phyloP scores from a whole-genome alignment of 345 rosid species.

The Arabidopsis arenosa region DNA sequence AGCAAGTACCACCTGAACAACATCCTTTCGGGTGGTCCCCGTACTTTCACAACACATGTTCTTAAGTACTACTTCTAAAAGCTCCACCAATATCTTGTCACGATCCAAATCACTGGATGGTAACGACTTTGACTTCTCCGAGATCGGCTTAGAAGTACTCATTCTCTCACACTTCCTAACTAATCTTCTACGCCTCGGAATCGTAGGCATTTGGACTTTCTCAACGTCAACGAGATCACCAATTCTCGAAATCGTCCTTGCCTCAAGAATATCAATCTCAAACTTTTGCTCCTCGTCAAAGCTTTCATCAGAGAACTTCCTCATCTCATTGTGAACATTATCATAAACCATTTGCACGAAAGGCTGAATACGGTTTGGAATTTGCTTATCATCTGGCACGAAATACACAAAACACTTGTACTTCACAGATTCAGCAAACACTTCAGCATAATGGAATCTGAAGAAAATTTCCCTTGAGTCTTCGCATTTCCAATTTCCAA shows the following conservation, averaged over 20 bases:
- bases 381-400: slow-evolving; percentile 68
- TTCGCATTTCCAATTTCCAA: slow-evolving; percentile 65
- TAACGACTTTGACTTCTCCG: slow-evolving; percentile 49
- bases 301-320: slow-evolving; percentile 53
- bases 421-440: slow-evolving; percentile 86
- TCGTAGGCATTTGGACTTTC: neutral
- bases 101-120: slow-evolving; percentile 68
- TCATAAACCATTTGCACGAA: slow-evolving; percentile 78
- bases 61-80: slow-evolving; percentile 61
- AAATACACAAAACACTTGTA: slow-evolving; percentile 82
- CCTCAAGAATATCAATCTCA: slow-evolving; percentile 63
- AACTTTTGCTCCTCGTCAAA: slow-evolving; percentile 53
- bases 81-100: slow-evolving; percentile 73
- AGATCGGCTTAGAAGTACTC: slow-evolving; percentile 47
- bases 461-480: slow-evolving; percentile 78
- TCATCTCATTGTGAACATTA: slow-evolving; percentile 51
- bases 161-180: slow-evolving; percentile 49
- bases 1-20: slow-evolving; percentile 56
- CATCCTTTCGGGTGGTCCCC: slow-evolving; percentile 60
- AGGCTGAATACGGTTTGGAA: slow-evolving; percentile 54
- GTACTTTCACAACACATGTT: slow-evolving; percentile 56
- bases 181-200: slow-evolving; percentile 41
- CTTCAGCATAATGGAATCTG: slow-evolving; percentile 83
- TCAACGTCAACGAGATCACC: slow-evolving; percentile 51
- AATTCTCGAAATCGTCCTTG: slow-evolving; percentile 58